Conservation (phyloP, 1,284 basidiomycete genomes). For the Rhodotorula sp. region DNA sequence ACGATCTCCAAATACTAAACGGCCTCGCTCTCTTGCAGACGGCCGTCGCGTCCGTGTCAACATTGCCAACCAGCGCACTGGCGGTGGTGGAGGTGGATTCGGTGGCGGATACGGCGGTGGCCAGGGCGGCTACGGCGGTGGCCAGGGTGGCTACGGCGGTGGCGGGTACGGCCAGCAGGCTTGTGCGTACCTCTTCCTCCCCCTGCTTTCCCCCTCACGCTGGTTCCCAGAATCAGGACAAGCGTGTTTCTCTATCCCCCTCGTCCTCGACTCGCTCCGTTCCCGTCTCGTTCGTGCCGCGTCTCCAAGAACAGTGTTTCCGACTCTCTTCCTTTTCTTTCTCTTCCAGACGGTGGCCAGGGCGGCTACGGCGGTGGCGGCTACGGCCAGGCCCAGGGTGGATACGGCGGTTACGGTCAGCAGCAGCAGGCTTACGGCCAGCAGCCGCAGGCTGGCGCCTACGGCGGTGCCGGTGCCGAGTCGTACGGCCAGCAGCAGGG, state of each 20-base stretch:
- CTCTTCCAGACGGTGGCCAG: constrained; percentile 4
- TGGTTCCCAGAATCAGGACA: too few relatives aligned
- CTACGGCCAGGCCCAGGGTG: constrained; percentile 8
- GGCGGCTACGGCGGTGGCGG: constrained; percentile 8
- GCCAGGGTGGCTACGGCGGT: constrained; percentile 13
- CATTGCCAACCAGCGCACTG: constrained; percentile 42
- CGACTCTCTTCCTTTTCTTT: too few relatives aligned
- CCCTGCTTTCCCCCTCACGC: too few relatives aligned
- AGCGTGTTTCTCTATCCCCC: too few relatives aligned
- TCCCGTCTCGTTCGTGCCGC: too few relatives aligned
- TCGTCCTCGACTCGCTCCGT: too few relatives aligned
- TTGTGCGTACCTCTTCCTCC: neutral
- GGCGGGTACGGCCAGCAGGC: neutral
- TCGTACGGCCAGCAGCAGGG: constrained; percentile 18
- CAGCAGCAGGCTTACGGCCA: constrained; percentile 14
- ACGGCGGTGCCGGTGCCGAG: constrained; percentile 9
- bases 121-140: constrained; percentile 18
- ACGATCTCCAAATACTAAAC: neutral
- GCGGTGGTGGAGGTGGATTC: constrained; percentile 35
- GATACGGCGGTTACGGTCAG: constrained; percentile 29
- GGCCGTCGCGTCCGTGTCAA: constrained; percentile 41
- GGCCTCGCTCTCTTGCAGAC: constrained; percentile 15
- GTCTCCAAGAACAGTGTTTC: too few relatives aligned
- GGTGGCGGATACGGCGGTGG: constrained; percentile 33
- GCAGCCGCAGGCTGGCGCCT: neutral